Evolutionary conservation across 352 stramenopile species (phyloP), one percentile per base, ranked within the genome.

Genomic region (Pythium apleroticum): DNA sequence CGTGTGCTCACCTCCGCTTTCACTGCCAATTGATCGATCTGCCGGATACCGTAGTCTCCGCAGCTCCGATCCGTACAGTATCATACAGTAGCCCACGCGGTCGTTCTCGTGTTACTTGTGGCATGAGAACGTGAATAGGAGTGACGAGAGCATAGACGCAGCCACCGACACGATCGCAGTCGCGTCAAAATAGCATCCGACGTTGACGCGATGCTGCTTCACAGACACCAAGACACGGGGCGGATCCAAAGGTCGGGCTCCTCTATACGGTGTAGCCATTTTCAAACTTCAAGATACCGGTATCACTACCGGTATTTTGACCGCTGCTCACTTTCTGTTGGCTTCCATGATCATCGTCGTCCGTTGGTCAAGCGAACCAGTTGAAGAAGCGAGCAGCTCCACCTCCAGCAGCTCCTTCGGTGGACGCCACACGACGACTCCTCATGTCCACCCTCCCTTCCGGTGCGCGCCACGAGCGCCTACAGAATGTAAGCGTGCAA

Each of bases 401-500:
- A 17, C 12, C 35, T n/a, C 2, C 17, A 46, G 39, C 15, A 24
- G 15, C 24, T 35, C 48, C 6, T 27, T 4, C n/a, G 5, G 46
- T 54, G 24, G n/a, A 14, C 24, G 48, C 15, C n/a, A 17, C 5
- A 24, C 39, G 39, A 5, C 9, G 15, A 46, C 11, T 46, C 39
- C 3, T 24, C 4, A 46, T 46, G 39, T 24, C 30, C 28, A 41
- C 4, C 6, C 19, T 43, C 27, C 20, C 25, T 19, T 53, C 39
- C 39, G 19, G 39, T 46, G 33, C 54, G 55, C 67, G 67, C 55
- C 43, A 27, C 39, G 57, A 74, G 30, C 67, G 67, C 24, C 53
- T 74, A n/a, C 50, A 74, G 53, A 53, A 35, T 28, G 67, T 74
- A 65, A 52, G 66, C 45, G 24, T 1, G n/a, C 24, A 3, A 35